Evolutionary conservation across 1,139 yeast genomes (phyloP).

Genomic region (Kodamaea sp.): DNA sequence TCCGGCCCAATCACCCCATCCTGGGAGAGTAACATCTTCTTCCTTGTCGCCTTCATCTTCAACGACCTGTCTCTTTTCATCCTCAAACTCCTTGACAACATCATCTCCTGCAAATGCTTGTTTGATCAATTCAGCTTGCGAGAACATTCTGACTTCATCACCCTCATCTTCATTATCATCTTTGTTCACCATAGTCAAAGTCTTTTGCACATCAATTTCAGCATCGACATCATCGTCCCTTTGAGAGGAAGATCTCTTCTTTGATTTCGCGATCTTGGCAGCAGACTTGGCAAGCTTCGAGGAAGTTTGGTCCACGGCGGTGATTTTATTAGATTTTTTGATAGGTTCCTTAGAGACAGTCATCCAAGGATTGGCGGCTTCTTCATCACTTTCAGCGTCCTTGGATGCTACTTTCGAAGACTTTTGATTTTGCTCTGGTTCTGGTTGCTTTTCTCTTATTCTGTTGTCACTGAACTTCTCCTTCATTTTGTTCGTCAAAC

Average conservation of each 20-base stretch:
- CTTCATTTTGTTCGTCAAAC: constrained; percentile 42
- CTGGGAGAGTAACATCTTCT: constrained; percentile 84
- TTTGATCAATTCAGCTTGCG: constrained; percentile 78
- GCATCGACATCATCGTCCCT: constrained; percentile 34
- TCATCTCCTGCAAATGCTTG: constrained; percentile 98
- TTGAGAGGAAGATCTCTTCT: constrained; percentile 37
- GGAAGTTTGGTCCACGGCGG: constrained; percentile 58
- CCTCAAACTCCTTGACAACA: constrained; percentile 74
- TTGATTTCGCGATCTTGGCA: constrained; percentile 51
- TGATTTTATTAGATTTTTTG: constrained; percentile 55
- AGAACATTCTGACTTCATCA: constrained; percentile 49
- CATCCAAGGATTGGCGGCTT: constrained; percentile 73
- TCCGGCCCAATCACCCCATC: constrained; percentile 92
- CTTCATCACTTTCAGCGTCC: constrained; percentile 17
- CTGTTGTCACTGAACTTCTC: constrained; percentile 22
- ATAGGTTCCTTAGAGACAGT: constrained; percentile 35
- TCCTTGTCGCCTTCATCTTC: constrained; percentile 86
- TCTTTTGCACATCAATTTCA: constrained; percentile 50
- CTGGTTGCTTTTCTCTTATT: constrained; percentile 5
- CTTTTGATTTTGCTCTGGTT: constrained; percentile 8
- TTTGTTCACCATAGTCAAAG: constrained; percentile 36
- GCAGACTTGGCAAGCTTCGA: constrained; percentile 56
- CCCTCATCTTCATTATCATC: constrained; percentile 35
- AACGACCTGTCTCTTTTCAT: constrained; percentile 67
- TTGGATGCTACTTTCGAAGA: constrained; percentile 5